Evolutionary conservation across 371 early-diverging fungal genomes (phyloP), one percentile per base, ranked within the genome.

Genomic region (Smittium culicis): DNA sequence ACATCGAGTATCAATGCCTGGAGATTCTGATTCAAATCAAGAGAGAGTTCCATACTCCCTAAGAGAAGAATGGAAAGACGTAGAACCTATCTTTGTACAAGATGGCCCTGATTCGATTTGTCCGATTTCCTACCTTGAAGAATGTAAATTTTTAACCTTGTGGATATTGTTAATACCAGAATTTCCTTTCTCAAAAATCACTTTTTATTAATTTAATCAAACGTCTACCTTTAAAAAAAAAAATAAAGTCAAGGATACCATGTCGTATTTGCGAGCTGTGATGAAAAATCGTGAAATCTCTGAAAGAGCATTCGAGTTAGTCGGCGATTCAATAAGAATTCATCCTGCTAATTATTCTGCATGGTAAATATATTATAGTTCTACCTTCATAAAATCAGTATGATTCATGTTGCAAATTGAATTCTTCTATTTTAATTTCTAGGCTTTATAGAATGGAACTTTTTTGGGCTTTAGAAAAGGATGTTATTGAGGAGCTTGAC

Each of bases 331-430:
- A 65, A 86, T 98, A 59, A 77, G 82, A 8, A 75, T 85, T 70
- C 94, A 93, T 73, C 90, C 96, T 30, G 90, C 91, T 5, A 94
- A 96, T 76, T 97, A 96, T 77, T 92, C 93, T 30, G 87, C 91
- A 25, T 98, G 98, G 98, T 90, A 82, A 35, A 70, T 34, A 31
- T 17, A 30, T 73, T 54, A 28, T 54, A 24, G 2, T 3, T 29
- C 54, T 28, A 8, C 17, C 14, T 64, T 29, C 28, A 34, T 14
- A 70, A 24, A 69, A 66, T 20, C 24, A 32, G 1, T n/a, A 1
- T 1, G 1, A 24, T 1, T 17, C 1, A 45, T 60, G 14, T 17
- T 17, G 1, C n/a, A 27, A 1, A 24, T 64, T 29, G 20, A 29
- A 16, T 25, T 11, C 20, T 69, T 24, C 25, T 2, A 11, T 45